A percentile compares a stretch with the other conserved stretches of the same genome.
Conservation (phyloP, 352 stramenopile genomes). For the Phytophthora fragariae region DNA sequence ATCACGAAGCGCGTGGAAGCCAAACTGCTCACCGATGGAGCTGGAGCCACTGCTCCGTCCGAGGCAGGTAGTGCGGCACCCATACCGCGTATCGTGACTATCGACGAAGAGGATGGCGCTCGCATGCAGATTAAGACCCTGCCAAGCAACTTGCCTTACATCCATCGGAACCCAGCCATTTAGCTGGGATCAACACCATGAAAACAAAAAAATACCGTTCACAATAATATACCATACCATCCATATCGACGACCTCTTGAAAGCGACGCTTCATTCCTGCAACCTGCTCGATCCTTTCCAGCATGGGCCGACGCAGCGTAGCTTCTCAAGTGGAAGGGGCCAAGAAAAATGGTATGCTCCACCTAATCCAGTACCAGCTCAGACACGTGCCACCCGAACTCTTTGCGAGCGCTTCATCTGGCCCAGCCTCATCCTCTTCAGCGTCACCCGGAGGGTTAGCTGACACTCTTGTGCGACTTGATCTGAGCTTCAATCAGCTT, state of each 20-base stretch:
- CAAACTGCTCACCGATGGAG: slow-evolving; percentile 53
- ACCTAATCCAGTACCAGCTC: slow-evolving; percentile 62
- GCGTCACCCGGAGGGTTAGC: slow-evolving; percentile 37
- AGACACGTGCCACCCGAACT: slow-evolving; percentile 48
- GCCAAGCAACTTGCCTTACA: slow-evolving; percentile 93
- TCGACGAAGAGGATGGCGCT: slow-evolving; percentile 90
- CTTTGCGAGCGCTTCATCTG: slow-evolving; percentile 27
- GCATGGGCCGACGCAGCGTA: slow-evolving; percentile 50
- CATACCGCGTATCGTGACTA: slow-evolving; percentile 87
- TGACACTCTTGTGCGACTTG: slow-evolving; percentile 63
- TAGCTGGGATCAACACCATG: slow-evolving; percentile 33
- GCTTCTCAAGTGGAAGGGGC: slow-evolving; percentile 66
- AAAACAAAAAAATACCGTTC: neutral
- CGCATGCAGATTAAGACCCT: slow-evolving; percentile 91
- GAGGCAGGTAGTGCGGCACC: slow-evolving; percentile 38
- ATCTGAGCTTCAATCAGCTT: slow-evolving; percentile 87
- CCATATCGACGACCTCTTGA: slow-evolving; percentile 13
- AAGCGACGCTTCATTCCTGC: slow-evolving; percentile 28
- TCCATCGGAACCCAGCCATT: slow-evolving; percentile 94
- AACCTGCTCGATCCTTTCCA: slow-evolving; percentile 1
- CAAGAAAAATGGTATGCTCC: slow-evolving; percentile 65
- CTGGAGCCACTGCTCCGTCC: slow-evolving; percentile 3
- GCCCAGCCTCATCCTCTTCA: slow-evolving; percentile 20
- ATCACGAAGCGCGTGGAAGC: slow-evolving; percentile 78
- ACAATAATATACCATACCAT: slow-evolving; percentile 25